phyloP scores from a whole-genome alignment of 1,284 basidiomycete genomes.

The Inonotus hispidus region DNA sequence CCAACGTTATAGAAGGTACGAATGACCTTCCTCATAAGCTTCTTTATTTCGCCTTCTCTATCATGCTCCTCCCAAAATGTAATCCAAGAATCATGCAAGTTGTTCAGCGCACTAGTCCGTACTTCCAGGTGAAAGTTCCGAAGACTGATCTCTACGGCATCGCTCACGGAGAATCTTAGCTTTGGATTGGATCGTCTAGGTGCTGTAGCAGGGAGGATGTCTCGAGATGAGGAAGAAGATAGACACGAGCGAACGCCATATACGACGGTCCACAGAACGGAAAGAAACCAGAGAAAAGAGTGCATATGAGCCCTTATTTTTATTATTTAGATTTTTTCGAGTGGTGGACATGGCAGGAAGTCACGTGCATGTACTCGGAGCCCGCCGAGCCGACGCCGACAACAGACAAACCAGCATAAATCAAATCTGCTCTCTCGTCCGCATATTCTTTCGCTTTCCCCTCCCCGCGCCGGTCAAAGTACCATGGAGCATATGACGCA shows the following conservation, averaged over 20 bases:
- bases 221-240: not conserved
- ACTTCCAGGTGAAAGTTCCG: slow-evolving; percentile 37
- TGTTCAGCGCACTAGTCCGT: slow-evolving; percentile 51
- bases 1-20: slow-evolving; percentile 46
- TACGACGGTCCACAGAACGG: slow-evolving; percentile 5
- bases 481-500: no score
- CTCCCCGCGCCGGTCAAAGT: no score
- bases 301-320: not conserved
- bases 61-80: not conserved
- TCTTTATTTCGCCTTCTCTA: slow-evolving; percentile 15
- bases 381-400: no score
- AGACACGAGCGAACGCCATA: slow-evolving; percentile 9
- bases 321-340: no score
- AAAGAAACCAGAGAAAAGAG: slow-evolving; percentile 9
- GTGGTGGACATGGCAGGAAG: no score
- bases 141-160: slow-evolving; percentile 22
- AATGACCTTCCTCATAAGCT: slow-evolving; percentile 25
- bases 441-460: no score
- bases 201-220: not conserved
- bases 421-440: no score
- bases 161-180: slow-evolving; percentile 21
- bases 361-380: no score
- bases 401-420: no score
- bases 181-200: slow-evolving; percentile 3
- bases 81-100: slow-evolving; percentile 41